phyloP scores from a whole-genome alignment of 257 asterid species.

The Nicotiana tabacum region DNA sequence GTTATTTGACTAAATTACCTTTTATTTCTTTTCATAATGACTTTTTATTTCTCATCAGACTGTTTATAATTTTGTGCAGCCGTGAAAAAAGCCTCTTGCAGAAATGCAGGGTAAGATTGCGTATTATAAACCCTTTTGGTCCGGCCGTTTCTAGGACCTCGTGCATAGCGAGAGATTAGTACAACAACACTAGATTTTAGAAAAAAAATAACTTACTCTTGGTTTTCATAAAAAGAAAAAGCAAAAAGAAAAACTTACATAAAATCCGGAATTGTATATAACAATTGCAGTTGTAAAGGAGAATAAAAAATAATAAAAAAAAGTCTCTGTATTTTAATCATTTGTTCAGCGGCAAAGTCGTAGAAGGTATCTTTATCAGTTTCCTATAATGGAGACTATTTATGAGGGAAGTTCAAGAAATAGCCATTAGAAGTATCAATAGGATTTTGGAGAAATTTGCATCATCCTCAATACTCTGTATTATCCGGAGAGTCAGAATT shows the following conservation, averaged over 20 bases:
- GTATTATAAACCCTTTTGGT: too few relatives aligned
- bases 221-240: not conserved
- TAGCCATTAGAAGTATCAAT: not conserved
- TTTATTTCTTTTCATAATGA: not conserved
- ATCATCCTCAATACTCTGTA: not conserved
- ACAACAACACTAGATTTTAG: too few relatives aligned
- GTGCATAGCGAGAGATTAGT: too few relatives aligned
- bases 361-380: not conserved
- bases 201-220: too few relatives aligned
- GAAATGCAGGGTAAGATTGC: too few relatives aligned
- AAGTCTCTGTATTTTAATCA: not conserved
- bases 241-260: not conserved
- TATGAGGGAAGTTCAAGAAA: not conserved
- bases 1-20: not conserved
- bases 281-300: not conserved
- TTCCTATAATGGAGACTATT: constrained; percentile 4
- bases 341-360: not conserved
- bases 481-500: too few relatives aligned
- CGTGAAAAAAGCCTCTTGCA: too few relatives aligned
- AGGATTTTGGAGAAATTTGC: not conserved
- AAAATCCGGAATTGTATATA: not conserved
- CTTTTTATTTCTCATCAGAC: too few relatives aligned
- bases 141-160: too few relatives aligned
- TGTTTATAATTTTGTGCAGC: too few relatives aligned
- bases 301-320: not conserved